Evolutionary conservation across 1,284 basidiomycete species (phyloP), one percentile per base, ranked within the genome.

Genomic region (Sporisorium iseilematis-ciliati): DNA sequence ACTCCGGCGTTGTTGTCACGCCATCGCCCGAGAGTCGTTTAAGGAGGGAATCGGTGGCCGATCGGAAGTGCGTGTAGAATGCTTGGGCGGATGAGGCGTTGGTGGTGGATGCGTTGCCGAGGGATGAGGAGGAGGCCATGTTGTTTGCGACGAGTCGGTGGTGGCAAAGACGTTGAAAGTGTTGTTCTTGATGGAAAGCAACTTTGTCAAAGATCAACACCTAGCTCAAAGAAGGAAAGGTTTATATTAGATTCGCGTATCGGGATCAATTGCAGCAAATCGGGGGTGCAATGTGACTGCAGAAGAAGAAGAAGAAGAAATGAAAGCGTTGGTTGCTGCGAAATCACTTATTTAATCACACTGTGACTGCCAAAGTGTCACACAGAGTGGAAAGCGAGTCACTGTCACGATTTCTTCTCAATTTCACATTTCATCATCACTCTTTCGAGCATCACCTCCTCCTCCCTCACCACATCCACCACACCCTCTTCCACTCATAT

Each of bases 101-200:
- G 29, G 68, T 51, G 1, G 25, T 20, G 5, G 65, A 68, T 29
- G 65, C 65, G 43, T 56, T 65, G 52, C 70, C 64, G 0, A 68
- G 14, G 8, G 71, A 74, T 21, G 71, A 64, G 10, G 61, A 50
- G 10, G 71, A 74, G 18, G 71, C 71, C 71, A 74, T 74, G 14
- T 10, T 74, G 14, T 10, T 54, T 26, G 18, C 11, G 18, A 33
- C 18, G 16, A 41, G 7, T 20, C 4, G 43, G 23, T 4, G 43
- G 23, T 26, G 43, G 23, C 23, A 26, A 46, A 12, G 43, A 18
- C 25, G 10, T 2, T 3, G 5, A 43, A 21, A 21, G 48, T 49
- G 48, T 49, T 49, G 48, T 33, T 49, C 48, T 49, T 29, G n/a
- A 20, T 49, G n/a, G n/a, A n/a, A n/a, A n/a, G n/a, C 12, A 18